These are phyloP conservation scores for Colletotrichum truncatum DNA, from an alignment of 2,329 filamentous ascomycete species.

Conservation along the genomic window DNA sequence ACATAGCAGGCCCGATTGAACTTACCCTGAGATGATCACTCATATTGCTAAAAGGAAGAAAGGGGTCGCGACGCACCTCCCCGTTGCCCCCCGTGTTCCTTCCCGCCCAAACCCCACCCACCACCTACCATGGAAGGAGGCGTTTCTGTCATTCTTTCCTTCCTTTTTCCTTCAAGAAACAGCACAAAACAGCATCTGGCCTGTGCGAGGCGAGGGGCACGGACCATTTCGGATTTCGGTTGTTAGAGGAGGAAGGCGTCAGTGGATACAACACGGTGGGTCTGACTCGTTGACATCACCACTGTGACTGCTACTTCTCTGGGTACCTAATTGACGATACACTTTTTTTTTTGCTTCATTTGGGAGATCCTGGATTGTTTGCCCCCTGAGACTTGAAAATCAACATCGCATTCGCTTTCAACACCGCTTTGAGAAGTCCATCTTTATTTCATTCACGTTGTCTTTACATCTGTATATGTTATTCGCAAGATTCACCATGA, in stretches of 20 bases:
- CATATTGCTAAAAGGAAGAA: not conserved
- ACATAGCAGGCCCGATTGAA: not conserved
- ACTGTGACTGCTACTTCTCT: constrained; percentile 19
- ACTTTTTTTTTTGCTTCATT: constrained; percentile 11
- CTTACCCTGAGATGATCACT: not conserved
- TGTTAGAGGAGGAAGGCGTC: not conserved
- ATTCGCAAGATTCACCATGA: not conserved
- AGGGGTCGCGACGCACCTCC: not conserved
- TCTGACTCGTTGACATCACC: constrained; percentile 29
- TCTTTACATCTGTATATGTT: not conserved
- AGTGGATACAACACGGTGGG: not conserved
- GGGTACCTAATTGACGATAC: not conserved
- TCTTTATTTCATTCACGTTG: not conserved
- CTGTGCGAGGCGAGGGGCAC: not conserved
- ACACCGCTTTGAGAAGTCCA: not conserved
- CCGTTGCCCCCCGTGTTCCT: not conserved
- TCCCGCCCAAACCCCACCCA: too few relatives aligned
- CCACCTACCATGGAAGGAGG: too few relatives aligned
- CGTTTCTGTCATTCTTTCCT: not conserved
- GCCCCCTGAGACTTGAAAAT: not conserved
- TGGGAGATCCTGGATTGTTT: too few relatives aligned
- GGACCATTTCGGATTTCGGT: not conserved
- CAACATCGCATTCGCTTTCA: not conserved
- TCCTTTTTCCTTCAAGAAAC: not conserved
- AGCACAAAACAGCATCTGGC: too few relatives aligned